phyloP scores from a whole-genome alignment of 306 rosid genomes.

The Alnus glutinosa region DNA sequence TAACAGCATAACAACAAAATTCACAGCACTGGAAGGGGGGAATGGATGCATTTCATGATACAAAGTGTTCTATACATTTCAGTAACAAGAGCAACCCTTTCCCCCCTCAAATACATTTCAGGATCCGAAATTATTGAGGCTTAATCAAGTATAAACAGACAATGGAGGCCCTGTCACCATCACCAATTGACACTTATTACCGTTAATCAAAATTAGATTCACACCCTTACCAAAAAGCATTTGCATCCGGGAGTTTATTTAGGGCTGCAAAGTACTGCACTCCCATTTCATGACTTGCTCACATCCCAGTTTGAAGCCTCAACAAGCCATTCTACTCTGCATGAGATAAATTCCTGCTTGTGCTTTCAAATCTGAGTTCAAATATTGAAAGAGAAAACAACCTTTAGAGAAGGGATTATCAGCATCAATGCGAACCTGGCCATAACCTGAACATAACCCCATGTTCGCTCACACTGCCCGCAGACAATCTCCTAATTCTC shows the following conservation, averaged over 20 bases:
- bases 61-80: constrained; percentile 32
- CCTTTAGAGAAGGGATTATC: constrained; percentile 9
- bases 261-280: constrained; percentile 27
- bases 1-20: background rate
- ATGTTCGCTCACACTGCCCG: constrained; percentile 77
- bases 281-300: constrained; percentile 39
- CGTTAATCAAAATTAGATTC: constrained; percentile 24
- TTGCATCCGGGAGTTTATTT: constrained; percentile 16
- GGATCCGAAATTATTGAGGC: constrained; percentile 21
- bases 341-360: constrained; percentile 8
- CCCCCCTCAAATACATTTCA: background rate
- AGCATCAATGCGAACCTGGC: constrained; percentile 38
- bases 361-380: constrained; percentile 17
- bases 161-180: background rate
- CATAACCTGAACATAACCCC: constrained; percentile 46
- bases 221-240: constrained; percentile 18
- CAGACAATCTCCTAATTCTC: constrained; percentile 58
- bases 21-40: background rate
- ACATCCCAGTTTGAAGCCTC: constrained; percentile 32
- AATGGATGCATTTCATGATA: constrained; percentile 2
- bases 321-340: background rate
- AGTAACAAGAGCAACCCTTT: constrained; percentile 14
- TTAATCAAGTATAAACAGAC: background rate
- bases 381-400: constrained; percentile 17
- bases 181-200: background rate